Evolutionary conservation across 345 rosid species (phyloP), one percentile per base, ranked within the genome.

Genomic region (Sisymbrium irio): DNA sequence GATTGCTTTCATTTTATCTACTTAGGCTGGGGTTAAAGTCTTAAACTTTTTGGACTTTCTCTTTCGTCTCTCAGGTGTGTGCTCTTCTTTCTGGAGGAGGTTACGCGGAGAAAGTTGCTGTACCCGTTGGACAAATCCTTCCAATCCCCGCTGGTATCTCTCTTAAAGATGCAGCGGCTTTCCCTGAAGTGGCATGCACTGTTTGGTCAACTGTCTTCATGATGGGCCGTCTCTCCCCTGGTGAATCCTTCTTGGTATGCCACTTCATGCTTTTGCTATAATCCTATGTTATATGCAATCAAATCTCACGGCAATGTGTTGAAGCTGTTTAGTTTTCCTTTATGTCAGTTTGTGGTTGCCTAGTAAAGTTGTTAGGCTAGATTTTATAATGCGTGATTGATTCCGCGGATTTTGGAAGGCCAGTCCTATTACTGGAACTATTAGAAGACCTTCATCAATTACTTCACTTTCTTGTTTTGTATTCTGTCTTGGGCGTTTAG

Each of bases 41-140:
- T 55, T 1, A 8, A 30, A 10, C 13, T 56, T 65, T 8, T 19
- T n/a, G n/a, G 9, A n/a, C 14, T 14, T 3, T 49, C 28, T 49
- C 13, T 62, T 6, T 22, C 3, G n/a, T 73, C 32, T 56, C 54
- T 22, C 57, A 89, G 94, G 92, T 89, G 27, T 92, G 96, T 87
- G 94, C 96, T 75, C 96, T 92, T 75, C 94, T 92, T 1, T 76
- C 85, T 41, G 98, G 98, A 73, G 94, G 98, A 66, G 96, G 94
- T 0, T 88, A 89, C 65, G 94, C 96, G 0, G 98, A 92, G 86
- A 88, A 88, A 79, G 96, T 92, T 50, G 77, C 86, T 0, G 92
- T 89, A 71, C 88, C 94, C 4, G 87, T 80, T 2, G 92, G 85
- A 5, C 96, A 92, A 71, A 77, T 87, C 28, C 85, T 92, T 60